Conservation (phyloP, 305 asterid species). For the Ilex paraguariensis region DNA sequence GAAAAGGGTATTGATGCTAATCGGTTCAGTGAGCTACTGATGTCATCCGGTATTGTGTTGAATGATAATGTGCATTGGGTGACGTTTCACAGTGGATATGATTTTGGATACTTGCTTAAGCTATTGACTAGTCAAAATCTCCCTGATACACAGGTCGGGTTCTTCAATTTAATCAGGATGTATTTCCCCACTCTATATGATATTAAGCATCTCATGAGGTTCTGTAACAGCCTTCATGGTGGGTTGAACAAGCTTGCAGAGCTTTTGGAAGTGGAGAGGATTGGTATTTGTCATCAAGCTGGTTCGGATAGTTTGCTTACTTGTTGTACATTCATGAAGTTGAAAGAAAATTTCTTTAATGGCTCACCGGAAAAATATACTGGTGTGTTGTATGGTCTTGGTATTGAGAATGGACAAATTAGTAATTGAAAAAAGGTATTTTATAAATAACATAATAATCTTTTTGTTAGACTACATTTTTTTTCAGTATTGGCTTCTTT, state of each 20-base stretch:
- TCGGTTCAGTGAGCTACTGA: constrained; percentile 30
- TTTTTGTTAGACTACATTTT: constrained; percentile 3
- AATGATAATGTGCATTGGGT: constrained; percentile 29
- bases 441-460: constrained; percentile 12
- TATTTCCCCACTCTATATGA: constrained; percentile 29
- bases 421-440: constrained; percentile 12
- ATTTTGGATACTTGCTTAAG: constrained; percentile 30
- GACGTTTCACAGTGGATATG: constrained; percentile 27
- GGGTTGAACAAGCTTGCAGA: constrained; percentile 32
- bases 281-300: constrained; percentile 36
- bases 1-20: constrained; percentile 24
- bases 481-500: neutral
- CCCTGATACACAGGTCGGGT: constrained; percentile 28
- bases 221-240: constrained; percentile 28
- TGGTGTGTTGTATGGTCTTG: constrained; percentile 33
- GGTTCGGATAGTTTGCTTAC: constrained; percentile 40
- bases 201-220: constrained; percentile 32
- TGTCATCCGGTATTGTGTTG: constrained; percentile 36
- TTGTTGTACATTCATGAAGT: constrained; percentile 29
- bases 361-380: constrained; percentile 27
- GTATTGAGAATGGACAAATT: constrained; percentile 14
- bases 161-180: constrained; percentile 21
- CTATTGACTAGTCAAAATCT: constrained; percentile 27
- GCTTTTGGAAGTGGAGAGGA: constrained; percentile 22
- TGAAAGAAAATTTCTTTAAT: constrained; percentile 26